Percentiles rank a stretch among this genome's conserved stretches.
Conservation (phyloP, 441 rosid species). For the Euphorbia celastroides region DNA sequence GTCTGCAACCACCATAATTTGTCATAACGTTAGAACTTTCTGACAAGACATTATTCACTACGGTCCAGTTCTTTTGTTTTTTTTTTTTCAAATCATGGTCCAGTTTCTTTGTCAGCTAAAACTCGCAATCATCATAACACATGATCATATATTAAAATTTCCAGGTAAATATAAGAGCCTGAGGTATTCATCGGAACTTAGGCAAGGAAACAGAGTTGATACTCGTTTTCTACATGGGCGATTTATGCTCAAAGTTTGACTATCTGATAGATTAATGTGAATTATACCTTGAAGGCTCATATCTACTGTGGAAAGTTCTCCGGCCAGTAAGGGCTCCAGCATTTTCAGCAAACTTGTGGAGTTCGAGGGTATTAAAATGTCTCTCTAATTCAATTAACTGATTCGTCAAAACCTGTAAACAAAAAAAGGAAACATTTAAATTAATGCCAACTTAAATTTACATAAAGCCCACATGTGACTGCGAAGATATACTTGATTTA, state of each 20-base stretch:
- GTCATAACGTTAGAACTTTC: conserved; percentile 14
- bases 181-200: not conserved
- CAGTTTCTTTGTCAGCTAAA: not conserved
- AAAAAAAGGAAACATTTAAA: conserved; percentile 16
- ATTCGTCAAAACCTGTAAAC: conserved; percentile 71
- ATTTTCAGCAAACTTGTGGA: conserved; percentile 64
- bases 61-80: too few relatives aligned
- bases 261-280: not conserved
- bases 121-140: conserved; percentile 4
- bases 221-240: not conserved
- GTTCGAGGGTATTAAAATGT: conserved; percentile 83
- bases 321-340: conserved; percentile 37
- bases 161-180: not conserved
- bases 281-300: conserved; percentile 62
- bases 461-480: conserved; percentile 13
- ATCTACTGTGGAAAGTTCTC: conserved; percentile 44
- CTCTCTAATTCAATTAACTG: conserved; percentile 83
- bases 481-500: conserved; percentile 55
- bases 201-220: not conserved
- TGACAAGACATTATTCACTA: not conserved
- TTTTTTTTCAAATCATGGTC: too few relatives aligned
- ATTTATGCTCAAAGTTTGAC: not conserved
- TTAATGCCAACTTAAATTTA: conserved; percentile 16
- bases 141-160: not conserved
- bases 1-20: conserved; percentile 46